Conservation (phyloP, 805 yeast genomes). For the Saccharomyces eubayanus region DNA sequence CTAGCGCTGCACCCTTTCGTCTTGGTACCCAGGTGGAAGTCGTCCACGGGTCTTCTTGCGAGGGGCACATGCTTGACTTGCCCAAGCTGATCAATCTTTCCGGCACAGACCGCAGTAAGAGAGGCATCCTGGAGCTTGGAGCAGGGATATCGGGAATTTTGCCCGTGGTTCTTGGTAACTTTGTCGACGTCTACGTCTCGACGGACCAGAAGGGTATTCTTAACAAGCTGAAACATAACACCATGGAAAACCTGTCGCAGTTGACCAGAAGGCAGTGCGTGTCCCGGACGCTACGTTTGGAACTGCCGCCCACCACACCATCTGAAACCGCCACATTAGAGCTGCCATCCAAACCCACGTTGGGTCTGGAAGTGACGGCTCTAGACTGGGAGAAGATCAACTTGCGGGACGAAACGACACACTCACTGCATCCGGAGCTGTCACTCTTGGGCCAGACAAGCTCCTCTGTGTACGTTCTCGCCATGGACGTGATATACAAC, state of each 20-base stretch:
- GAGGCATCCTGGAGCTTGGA: conserved; percentile 26
- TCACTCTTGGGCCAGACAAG: background rate
- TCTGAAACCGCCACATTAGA: conserved; percentile 1
- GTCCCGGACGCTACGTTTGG: conserved; percentile 9
- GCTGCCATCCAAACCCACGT: background rate
- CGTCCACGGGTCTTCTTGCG: background rate
- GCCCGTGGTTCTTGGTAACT: conserved; percentile 23
- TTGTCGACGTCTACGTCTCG: conserved; percentile 21
- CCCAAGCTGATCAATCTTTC: background rate
- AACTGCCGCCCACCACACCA: background rate
- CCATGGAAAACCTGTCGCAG: conserved; percentile 20
- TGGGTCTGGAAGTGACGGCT: conserved; percentile 17
- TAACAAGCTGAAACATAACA: conserved; percentile 20
- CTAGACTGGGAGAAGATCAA: conserved; percentile 30
- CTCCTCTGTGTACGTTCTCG: conserved; percentile 18
- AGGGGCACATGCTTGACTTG: background rate
- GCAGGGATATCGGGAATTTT: conserved; percentile 28
- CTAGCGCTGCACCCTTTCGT: conserved; percentile 12
- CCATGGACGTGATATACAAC: conserved; percentile 33
- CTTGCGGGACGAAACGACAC: background rate
- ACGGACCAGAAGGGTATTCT: conserved; percentile 31
- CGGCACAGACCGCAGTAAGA: background rate
- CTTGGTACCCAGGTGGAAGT: conserved; percentile 10
- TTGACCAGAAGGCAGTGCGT: conserved; percentile 13
- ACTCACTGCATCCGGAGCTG: conserved; percentile 3